Conservation (phyloP, 129 eudicot species). For the Arctium lappa region DNA sequence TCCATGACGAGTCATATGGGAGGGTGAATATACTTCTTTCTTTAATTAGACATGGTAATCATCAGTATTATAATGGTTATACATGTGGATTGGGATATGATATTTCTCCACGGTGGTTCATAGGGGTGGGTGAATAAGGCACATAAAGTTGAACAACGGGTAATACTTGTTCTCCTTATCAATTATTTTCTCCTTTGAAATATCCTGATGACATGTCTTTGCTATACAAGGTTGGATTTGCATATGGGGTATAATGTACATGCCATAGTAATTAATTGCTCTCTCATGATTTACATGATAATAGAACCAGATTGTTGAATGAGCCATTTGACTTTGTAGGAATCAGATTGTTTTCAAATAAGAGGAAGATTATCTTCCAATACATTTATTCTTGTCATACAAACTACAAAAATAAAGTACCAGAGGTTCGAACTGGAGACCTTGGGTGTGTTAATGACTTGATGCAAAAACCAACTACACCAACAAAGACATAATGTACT, state of each 20-base stretch:
- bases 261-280: not conserved
- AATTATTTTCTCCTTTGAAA: not conserved
- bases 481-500: too few relatives aligned
- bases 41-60: not conserved
- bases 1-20: not conserved
- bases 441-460: too few relatives aligned
- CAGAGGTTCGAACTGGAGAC: too few relatives aligned
- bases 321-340: too few relatives aligned
- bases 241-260: not conserved
- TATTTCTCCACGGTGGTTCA: not conserved
- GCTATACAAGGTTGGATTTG: slow-evolving; percentile 3
- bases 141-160: not conserved
- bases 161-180: not conserved
- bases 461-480: too few relatives aligned
- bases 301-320: too few relatives aligned
- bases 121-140: not conserved
- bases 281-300: not conserved
- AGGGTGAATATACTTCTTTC: not conserved
- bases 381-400: too few relatives aligned
- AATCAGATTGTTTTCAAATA: too few relatives aligned
- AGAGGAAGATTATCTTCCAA: too few relatives aligned
- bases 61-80: not conserved
- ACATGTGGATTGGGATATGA: slow-evolving; percentile 1
- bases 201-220: not conserved
- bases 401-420: too few relatives aligned